Evolutionary conservation across 179 eudicot species (phyloP).

Genomic region (Nepenthes alata): DNA sequence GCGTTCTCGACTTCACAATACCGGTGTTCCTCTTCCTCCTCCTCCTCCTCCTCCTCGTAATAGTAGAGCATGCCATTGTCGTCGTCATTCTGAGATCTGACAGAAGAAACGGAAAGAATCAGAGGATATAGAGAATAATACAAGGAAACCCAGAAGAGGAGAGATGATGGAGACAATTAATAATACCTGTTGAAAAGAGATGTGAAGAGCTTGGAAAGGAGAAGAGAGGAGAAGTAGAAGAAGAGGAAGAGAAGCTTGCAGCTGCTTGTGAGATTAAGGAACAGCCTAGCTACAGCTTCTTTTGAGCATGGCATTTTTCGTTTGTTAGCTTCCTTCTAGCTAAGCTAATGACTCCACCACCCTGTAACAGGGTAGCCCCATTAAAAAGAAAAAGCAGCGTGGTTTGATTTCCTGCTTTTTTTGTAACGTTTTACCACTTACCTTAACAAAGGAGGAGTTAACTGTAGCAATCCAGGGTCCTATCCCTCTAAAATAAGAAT

Average conservation of each 20-base stretch:
- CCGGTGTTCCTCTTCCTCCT: slow-evolving; percentile 11
- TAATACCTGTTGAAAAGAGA: slow-evolving; percentile 28
- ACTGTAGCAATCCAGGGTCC: too few relatives aligned
- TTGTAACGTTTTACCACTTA: too few relatives aligned
- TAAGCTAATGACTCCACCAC: too few relatives aligned
- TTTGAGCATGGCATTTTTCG: slow-evolving; percentile 71
- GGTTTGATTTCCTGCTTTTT: too few relatives aligned
- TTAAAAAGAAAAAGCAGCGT: too few relatives aligned
- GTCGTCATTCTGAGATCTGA: slow-evolving; percentile 38
- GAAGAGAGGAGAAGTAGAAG: slow-evolving; percentile 52
- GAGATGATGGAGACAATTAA: neutral
- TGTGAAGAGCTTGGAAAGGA: slow-evolving; percentile 44
- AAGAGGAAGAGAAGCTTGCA: slow-evolving; percentile 59
- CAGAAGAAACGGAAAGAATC: neutral
- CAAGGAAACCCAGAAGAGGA: neutral
- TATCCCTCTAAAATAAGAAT: too few relatives aligned
- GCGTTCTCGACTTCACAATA: slow-evolving; percentile 10
- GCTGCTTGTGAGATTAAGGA: slow-evolving; percentile 41
- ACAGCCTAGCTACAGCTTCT: slow-evolving; percentile 44
- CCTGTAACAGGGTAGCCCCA: too few relatives aligned
- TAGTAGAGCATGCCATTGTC: slow-evolving; percentile 21
- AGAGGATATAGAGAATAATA: too few relatives aligned
- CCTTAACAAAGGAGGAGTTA: too few relatives aligned
- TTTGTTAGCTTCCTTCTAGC: neutral
- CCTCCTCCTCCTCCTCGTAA: slow-evolving; percentile 12